Evolutionary conservation across 176 grass and related monocot genomes (phyloP), one percentile per base, ranked within the genome.

Genomic region (Tillandsia leiboldiana): DNA sequence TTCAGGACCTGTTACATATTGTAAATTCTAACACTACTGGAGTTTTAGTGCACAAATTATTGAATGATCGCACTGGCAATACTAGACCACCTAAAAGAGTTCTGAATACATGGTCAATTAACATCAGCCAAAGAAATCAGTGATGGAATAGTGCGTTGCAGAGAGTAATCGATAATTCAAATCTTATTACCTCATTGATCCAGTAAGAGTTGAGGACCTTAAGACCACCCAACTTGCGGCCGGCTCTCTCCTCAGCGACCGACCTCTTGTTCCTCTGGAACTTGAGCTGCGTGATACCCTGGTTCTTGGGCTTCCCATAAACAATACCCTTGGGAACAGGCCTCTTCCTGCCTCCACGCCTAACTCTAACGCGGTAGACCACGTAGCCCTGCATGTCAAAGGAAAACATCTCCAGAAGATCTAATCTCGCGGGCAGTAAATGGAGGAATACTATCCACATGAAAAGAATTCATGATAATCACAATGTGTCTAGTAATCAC

Each of bases 251-350:
- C 79, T 96, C 91, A 67, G 91, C 91, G 73, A 95, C 91, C 58
- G 91, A 95, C 56, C 91, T 81, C 70, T 95, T 95, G 86, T 95
- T 95, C 70, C 91, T 87, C 72, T 95, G 91, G 91, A 95, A 95
- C 78, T 95, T 90, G 33, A 95, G 87, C 54, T 95, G 91, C 48
- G 84, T 96, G 17, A 96, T 76, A 87, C 91, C 91, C 75, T 95
- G 91, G 75, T 95, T 86, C 75, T 95, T 95, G 50, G 91, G 91
- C 72, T 95, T 95, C 64, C 91, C 91, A 66, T 95, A 95, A 47
- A 95, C 91, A 61, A 81, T 81, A 73, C 78, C 78, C 51, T 81
- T 81, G 1, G 78, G 78, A 1, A 81, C 78, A 2, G 91, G 91
- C 75, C 91, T 87, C 91, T 95, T 95, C 83, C 91, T 84, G 78